Conservation (phyloP, 1,284 basidiomycete species). For the Takashimella tepidaria region DNA sequence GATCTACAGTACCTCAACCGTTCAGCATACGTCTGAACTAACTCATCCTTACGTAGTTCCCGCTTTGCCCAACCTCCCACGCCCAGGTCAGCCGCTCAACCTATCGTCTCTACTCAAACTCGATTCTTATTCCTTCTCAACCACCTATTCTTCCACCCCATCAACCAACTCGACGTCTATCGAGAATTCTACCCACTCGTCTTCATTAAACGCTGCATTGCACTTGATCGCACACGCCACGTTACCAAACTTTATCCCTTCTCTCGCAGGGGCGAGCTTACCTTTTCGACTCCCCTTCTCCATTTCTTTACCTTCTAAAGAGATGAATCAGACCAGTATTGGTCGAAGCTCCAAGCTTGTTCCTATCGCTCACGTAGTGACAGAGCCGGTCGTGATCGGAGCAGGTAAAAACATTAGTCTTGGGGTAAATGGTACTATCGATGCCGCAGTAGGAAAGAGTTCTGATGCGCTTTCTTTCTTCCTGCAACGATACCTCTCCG, state of each 20-base stretch:
- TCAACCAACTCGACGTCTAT: neutral
- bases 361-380: neutral
- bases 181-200: neutral
- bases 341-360: neutral
- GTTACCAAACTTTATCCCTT: conserved; percentile 27
- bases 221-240: conserved; percentile 32
- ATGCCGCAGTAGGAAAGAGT: neutral
- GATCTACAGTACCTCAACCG: neutral
- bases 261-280: conserved; percentile 20
- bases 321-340: conserved; percentile 8
- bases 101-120: conserved; percentile 38
- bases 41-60: conserved; percentile 27
- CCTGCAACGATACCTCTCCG: conserved; percentile 38
- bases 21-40: neutral
- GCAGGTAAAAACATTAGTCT: neutral
- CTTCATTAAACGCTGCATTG: conserved; percentile 6
- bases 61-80: conserved; percentile 36
- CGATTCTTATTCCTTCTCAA: conserved; percentile 32
- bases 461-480: conserved; percentile 27
- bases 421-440: neutral
- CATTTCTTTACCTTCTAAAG: conserved; percentile 15
- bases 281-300: conserved; percentile 41
- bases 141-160: conserved; percentile 1
- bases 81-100: conserved; percentile 34
- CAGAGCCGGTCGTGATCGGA: neutral